Base-by-base conservation (phyloP, 2,329 filamentous ascomycete genomes). In the Ascochyta clinopodiicola region DNA sequence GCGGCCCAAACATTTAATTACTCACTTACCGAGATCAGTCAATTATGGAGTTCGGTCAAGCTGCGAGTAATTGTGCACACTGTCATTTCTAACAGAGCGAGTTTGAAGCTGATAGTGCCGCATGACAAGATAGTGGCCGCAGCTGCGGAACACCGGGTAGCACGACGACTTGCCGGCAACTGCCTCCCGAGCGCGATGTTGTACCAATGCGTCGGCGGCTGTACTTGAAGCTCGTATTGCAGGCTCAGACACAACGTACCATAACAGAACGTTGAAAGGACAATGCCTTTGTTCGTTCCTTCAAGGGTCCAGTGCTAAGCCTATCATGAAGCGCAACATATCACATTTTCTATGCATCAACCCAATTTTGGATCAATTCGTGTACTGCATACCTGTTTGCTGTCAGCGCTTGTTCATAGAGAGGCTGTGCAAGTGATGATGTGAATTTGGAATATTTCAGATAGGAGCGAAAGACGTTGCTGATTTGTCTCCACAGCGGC, bases 391-490 rank as follows among this genome's bases (percentile, higher is more conserved):
- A 35, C n/a, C 50, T 53, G 19, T 47, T 31, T 43, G n/a, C 29
- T 24, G 52, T 56, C 31, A 56, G 52, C 46, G 31, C 24, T 43
- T 46, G 50, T 48, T 54, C 54, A 6, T 31, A 17, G 24, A 44
- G n/a, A 35, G 44, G 17, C 21, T 44, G 22, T 25, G 25, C 40
- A 27, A 38, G 47, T 17, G 24, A 15, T 15, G 1, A 6, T 9
- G 15, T 40, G 19, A 13, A 42, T 21, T 55, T 55, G 21, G 49
- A 4, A 38, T 36, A 24, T 38, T 64, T 77, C 74, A 76, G 72
- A 76, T 76, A 76, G 75, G 73, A 71, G 75, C 71, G 75, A 78
- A 77, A 76, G 75, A 78, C 73, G 69, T 69, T 69, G 66, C 71
- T 69, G 60, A 66, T 71, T 75, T 70, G 64, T 73, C 63, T 76